Evolutionary conservation across 768 basidiomycete genomes (phyloP).

Genomic region (Boletus reticulatus): DNA sequence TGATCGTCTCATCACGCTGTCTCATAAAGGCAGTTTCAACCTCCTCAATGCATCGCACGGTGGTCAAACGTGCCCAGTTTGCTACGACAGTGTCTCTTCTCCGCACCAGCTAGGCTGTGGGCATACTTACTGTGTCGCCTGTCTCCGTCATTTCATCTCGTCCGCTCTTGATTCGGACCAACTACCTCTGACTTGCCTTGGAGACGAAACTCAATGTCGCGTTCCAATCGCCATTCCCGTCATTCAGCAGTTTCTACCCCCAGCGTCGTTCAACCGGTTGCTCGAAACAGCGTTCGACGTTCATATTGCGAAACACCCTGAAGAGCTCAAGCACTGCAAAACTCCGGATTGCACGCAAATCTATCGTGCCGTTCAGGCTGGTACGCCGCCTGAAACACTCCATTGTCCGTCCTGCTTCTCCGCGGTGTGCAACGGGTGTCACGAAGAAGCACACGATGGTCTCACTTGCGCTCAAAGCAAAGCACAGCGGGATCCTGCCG

Average conservation of each 20-base stretch:
- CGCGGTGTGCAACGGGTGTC: conserved; percentile 63
- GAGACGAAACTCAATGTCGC: conserved; percentile 57
- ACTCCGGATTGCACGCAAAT: conserved; percentile 76
- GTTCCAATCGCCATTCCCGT: conserved; percentile 49
- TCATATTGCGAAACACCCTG: conserved; percentile 54
- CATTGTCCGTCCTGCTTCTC: conserved; percentile 70
- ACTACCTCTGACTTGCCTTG: conserved; percentile 71
- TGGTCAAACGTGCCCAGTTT: conserved; percentile 48
- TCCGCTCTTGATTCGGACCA: conserved; percentile 52
- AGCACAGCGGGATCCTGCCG: conserved; percentile 36
- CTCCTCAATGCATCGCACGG: conserved; percentile 1
- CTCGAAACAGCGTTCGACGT: conserved; percentile 54
- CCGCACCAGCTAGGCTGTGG: conserved; percentile 56
- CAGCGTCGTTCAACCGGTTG: conserved; percentile 52
- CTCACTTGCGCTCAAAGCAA: conserved; percentile 50
- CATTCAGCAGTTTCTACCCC: conserved; percentile 49
- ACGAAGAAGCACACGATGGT: conserved; percentile 60
- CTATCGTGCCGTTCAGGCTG: conserved; percentile 51
- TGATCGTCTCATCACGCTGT: conserved; percentile 42
- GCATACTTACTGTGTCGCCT: conserved; percentile 64
- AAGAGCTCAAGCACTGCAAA: conserved; percentile 70
- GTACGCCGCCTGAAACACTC: conserved; percentile 35
- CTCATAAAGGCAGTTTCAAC: conserved; percentile 24
- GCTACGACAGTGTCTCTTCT: conserved; percentile 42
- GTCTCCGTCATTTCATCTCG: conserved; percentile 54